phyloP scores from a whole-genome alignment of 2,329 filamentous ascomycete species.

The Trichoderma arundinaceum region DNA sequence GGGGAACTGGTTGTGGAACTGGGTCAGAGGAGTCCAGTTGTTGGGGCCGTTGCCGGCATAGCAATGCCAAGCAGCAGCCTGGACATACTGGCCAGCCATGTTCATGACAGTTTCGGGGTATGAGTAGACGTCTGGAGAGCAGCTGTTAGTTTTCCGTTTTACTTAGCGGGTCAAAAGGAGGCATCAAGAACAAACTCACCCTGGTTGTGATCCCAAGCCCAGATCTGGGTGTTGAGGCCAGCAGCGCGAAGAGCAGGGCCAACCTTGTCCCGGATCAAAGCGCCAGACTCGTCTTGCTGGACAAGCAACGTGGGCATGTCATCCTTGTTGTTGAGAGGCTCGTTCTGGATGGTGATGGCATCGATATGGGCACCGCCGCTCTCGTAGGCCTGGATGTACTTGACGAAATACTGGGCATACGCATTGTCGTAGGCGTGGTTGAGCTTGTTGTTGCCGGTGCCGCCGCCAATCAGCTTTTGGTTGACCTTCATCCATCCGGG shows the following conservation, averaged over 20 bases:
- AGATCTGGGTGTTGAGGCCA: slow-evolving; percentile 53
- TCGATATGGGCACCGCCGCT: slow-evolving; percentile 46
- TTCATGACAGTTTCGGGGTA: slow-evolving; percentile 50
- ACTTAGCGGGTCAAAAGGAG: no score
- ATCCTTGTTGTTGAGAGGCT: slow-evolving; percentile 49
- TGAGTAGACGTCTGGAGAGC: slow-evolving; percentile 9
- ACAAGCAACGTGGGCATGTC: slow-evolving; percentile 49
- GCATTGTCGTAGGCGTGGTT: slow-evolving; percentile 40
- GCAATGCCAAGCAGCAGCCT: slow-evolving; percentile 50
- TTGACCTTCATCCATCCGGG: slow-evolving; percentile 53
- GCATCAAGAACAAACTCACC: slow-evolving; percentile 29
- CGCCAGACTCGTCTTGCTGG: slow-evolving; percentile 46
- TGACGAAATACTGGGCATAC: slow-evolving; percentile 50
- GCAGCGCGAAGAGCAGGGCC: slow-evolving; percentile 48
- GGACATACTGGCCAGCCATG: slow-evolving; percentile 41
- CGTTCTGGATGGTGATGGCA: slow-evolving; percentile 53
- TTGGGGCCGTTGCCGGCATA: slow-evolving; percentile 43
- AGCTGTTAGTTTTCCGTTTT: not conserved
- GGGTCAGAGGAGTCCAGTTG: slow-evolving; percentile 47
- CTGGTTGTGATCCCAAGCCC: slow-evolving; percentile 51
- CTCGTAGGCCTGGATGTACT: slow-evolving; percentile 50
- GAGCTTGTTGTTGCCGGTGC: slow-evolving; percentile 46
- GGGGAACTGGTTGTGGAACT: slow-evolving; percentile 50
- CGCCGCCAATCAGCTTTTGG: slow-evolving; percentile 43
- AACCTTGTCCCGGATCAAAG: slow-evolving; percentile 47